Evolutionary conservation across 2,329 filamentous ascomycete genomes (phyloP).

Genomic region (Neospermospora avenae): DNA sequence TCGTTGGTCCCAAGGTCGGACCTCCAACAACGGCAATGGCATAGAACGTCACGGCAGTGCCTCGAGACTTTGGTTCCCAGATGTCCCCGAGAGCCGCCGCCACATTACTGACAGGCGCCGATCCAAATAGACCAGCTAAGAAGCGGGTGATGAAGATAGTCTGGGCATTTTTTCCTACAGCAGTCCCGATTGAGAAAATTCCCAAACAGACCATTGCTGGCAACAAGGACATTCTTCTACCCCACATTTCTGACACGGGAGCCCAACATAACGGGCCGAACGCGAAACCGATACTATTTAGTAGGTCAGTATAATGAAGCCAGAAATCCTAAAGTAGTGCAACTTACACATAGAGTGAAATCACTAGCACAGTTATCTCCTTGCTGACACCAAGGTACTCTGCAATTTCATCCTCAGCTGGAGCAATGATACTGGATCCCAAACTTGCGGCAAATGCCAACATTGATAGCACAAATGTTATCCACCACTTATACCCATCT

Average conservation of each 20-base stretch:
- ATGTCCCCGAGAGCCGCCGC: constrained; percentile 61
- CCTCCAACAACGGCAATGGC: constrained; percentile 62
- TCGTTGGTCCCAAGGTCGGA: constrained; percentile 41
- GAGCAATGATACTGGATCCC: constrained; percentile 49
- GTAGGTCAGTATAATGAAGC: background rate
- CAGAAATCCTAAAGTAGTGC: background rate
- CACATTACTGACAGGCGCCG: constrained; percentile 59
- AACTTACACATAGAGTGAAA: constrained; percentile 45
- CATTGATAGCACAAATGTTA: constrained; percentile 48
- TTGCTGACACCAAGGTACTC: constrained; percentile 40
- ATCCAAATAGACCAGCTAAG: constrained; percentile 61
- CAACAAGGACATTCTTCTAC: constrained; percentile 56
- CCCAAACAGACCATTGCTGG: constrained; percentile 55
- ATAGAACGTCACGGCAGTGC: constrained; percentile 60
- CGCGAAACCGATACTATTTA: constrained; percentile 41
- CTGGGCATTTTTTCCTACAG: constrained; percentile 54
- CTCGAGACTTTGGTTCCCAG: constrained; percentile 50
- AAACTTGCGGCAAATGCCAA: constrained; percentile 48
- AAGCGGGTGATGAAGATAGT: constrained; percentile 65
- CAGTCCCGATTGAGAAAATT: constrained; percentile 59
- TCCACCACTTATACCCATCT: constrained; percentile 42
- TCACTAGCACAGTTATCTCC: constrained; percentile 43
- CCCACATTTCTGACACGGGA: constrained; percentile 60
- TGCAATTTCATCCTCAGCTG: constrained; percentile 43
- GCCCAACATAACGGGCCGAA: constrained; percentile 59